phyloP scores from a whole-genome alignment of 192 early-diverging fungal genomes.

The Podila epigama region DNA sequence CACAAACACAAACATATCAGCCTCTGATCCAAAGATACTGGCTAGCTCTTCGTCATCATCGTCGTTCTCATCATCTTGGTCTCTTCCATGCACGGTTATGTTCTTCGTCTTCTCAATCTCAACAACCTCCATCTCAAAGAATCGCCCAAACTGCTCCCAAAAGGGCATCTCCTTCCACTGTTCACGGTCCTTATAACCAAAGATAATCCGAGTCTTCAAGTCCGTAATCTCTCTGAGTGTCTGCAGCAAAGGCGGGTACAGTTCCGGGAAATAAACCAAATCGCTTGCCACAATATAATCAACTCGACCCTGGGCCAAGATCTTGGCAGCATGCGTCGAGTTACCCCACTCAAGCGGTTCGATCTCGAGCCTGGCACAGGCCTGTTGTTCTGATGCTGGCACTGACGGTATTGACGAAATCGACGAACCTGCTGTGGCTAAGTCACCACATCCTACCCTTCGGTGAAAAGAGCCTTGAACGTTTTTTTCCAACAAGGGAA shows the following conservation, averaged over 20 bases:
- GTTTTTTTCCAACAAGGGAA: conserved; percentile 55
- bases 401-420: not conserved
- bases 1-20: conserved; percentile 48
- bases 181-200: conserved; percentile 60
- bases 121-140: conserved; percentile 58
- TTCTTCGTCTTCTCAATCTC: too few relatives aligned
- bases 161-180: conserved; percentile 57
- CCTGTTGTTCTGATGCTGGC: not conserved
- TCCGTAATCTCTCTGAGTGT: conserved; percentile 52
- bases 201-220: conserved; percentile 43
- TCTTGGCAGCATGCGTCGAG: conserved; percentile 12
- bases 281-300: conserved; percentile 59
- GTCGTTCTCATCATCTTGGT: not conserved
- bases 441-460: too few relatives aligned
- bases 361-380: conserved; percentile 24
- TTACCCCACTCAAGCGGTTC: conserved; percentile 57
- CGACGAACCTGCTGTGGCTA: not conserved
- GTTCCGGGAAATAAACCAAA: conserved; percentile 59
- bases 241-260: conserved; percentile 48
- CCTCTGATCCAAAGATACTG: conserved; percentile 46
- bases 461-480: conserved; percentile 9
- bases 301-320: conserved; percentile 22
- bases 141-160: conserved; percentile 62
- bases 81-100: not conserved
- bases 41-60: conserved; percentile 7